Evolutionary conservation across 441 rosid genomes (phyloP).

Genomic region (Biscutella auriculata): DNA sequence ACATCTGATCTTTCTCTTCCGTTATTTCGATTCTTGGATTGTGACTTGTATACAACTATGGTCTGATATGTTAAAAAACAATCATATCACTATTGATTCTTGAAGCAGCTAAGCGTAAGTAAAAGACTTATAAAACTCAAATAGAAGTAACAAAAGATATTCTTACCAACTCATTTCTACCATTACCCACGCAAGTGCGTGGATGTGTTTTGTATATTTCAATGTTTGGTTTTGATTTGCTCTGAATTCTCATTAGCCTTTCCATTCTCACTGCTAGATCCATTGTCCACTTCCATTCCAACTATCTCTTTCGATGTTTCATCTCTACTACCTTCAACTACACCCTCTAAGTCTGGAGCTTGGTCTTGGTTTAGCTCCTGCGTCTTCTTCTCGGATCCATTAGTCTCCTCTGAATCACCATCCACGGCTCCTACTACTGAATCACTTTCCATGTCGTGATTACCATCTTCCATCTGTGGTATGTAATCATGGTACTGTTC

Average conservation of each 20-base stretch:
- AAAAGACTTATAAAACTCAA: too few relatives aligned
- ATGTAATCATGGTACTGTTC: constrained; percentile 22
- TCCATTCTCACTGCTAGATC: constrained; percentile 17
- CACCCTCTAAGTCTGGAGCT: neutral
- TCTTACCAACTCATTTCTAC: constrained; percentile 1
- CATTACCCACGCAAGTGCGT: too few relatives aligned
- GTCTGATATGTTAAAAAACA: too few relatives aligned
- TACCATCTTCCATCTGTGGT: constrained; percentile 15
- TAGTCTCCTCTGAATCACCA: neutral
- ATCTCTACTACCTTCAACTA: too few relatives aligned
- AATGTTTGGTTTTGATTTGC: neutral
- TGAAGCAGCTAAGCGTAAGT: too few relatives aligned
- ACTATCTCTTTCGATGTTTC: constrained; percentile 1
- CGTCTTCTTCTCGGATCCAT: constrained; percentile 1
- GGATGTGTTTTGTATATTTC: neutral
- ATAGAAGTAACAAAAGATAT: neutral
- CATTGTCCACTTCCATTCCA: constrained; percentile 17
- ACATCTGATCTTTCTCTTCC: constrained; percentile 17
- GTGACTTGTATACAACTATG: constrained; percentile 14
- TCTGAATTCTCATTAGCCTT: constrained; percentile 16
- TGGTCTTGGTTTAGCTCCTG: neutral
- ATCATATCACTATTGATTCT: too few relatives aligned
- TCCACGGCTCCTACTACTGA: constrained; percentile 5
- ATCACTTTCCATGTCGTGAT: constrained; percentile 16
- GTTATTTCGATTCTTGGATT: neutral